Base-by-base conservation (phyloP, 139 green algal genomes). In the Coelastrella sp. region DNA sequence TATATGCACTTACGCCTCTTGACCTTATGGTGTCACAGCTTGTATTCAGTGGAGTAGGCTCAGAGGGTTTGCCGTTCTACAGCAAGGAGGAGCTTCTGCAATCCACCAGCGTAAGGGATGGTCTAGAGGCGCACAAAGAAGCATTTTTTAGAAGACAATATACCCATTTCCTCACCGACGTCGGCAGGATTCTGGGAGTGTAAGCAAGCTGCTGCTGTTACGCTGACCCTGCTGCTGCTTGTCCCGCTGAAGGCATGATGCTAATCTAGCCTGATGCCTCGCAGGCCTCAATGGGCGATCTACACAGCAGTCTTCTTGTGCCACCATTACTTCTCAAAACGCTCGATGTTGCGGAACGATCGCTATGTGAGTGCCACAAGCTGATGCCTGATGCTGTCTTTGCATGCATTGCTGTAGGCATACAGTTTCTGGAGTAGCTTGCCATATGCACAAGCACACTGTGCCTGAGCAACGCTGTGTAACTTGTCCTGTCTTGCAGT, bases 311-410 rank as follows among this genome's bases (percentile, higher is more conserved):
- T 89, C 15, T 69, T 90, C 35, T 85, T 95, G 11, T 91, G 91
- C 50, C 94, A 97, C 72, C 90, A 91, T 25, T 97, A 93, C 84
- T 97, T 93, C 38, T 82, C 86, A 0, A 64, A 82, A 38, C 89
- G 91, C 66, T 96, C 92, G 4, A 88, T 96, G 78, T 80, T 89
- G 69, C 77, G 63, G 3, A 96, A 94, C 75, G 92, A 96, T 83
- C 73, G 85, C 23, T 96, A 94, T 60, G 90, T 96, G 64, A 88
- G 89, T 74, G 50, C 19, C 1, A 30, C 25, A 6, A 34, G n/a
- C 27, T 71, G 62, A 19, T 23, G 19, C 30, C 25, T 34, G 9
- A 37, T 38, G 11, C 11, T 59, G 41, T 79, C 7, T n/a, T 17
- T 21, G 53, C 30, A 64, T 3, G 53, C 53, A n/a, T 64, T 21